Base-by-base conservation (phyloP, 2,329 filamentous ascomycete species). In the Gnomoniopsis sp. region DNA sequence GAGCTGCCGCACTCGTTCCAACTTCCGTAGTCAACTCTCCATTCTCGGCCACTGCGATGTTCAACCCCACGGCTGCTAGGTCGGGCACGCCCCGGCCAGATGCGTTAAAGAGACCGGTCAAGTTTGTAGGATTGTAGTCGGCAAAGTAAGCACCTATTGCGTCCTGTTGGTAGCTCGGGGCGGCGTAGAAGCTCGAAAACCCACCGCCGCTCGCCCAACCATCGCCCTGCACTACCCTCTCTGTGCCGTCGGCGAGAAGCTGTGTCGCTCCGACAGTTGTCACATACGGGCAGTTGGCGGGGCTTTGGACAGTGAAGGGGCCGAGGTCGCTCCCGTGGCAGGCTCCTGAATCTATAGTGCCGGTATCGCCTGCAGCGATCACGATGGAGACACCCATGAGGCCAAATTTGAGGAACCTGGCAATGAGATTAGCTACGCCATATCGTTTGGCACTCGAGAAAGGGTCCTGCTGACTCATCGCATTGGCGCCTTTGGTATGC, bases 401-500 rank as follows among this genome's bases (percentile, higher is more conserved):
- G 6, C 74, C 78, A 0, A 84, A 75, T 67, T 84, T 83, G 65
- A 83, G 71, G 64, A 81, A 79, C 15, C 46, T 48, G 4, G 46
- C 21, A 41, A 41, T 15, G n/a, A n/a, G 3, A n/a, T 19, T 19
- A 48, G 46, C 8, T 3, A 48, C 8, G 14, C 26, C 11, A 21
- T 47, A 3, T 22, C 6, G 19, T 12, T 12, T 22, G 15, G 23
- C 7, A 7, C 15, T 19, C 3, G 19, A 21, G 46, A 26, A 30
- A 14, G n/a, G 21, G 4, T 33, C 12, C 7, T 14, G 12, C 46
- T 48, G 26, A 48, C 67, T 80, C 75, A 55, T 72, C 70, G 68
- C 79, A 81, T 65, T 79, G 76, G 21, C 76, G 73, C 62, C 79
- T 72, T 62, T 83, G 79, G 69, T 87, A 87, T 59, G 70, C 72